These are phyloP conservation scores for Chlamydomonas reinhardtii DNA, from an alignment of 163 green algal genomes.

Conservation along the genomic window DNA sequence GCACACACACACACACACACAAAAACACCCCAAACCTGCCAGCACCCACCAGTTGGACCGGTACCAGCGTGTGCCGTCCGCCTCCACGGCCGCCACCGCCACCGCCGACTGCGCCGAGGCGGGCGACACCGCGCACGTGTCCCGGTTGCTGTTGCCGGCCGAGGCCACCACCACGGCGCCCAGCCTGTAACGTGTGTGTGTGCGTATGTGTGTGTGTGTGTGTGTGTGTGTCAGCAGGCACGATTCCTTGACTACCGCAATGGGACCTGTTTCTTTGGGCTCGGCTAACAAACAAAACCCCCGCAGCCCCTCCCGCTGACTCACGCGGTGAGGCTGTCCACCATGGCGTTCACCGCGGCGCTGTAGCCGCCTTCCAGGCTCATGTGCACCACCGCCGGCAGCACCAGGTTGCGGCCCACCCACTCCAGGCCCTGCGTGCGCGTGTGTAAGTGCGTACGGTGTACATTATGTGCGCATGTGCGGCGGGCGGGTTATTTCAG, in stretches of 20 bases:
- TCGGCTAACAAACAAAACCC: too few relatives aligned
- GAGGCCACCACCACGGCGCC: constrained; percentile 26
- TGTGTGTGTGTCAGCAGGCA: neutral
- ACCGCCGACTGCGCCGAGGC: constrained; percentile 53
- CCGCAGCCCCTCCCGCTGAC: too few relatives aligned
- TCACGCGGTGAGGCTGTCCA: constrained; percentile 50
- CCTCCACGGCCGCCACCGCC: constrained; percentile 53
- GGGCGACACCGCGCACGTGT: constrained; percentile 76
- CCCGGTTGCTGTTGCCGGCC: constrained; percentile 39
- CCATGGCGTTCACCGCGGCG: constrained; percentile 49
- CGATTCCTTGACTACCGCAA: too few relatives aligned
- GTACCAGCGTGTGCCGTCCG: constrained; percentile 49
- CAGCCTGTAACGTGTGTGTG: constrained; percentile 38
- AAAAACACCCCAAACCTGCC: too few relatives aligned
- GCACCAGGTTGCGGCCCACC: constrained; percentile 72
- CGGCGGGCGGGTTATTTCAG: too few relatives aligned
- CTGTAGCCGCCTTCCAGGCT: constrained; percentile 68
- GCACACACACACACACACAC: too few relatives aligned
- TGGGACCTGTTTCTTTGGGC: too few relatives aligned
- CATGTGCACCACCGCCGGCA: constrained; percentile 82
- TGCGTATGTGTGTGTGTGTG: neutral
- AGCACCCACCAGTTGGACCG: constrained; percentile 62
- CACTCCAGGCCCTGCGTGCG: constrained; percentile 74
- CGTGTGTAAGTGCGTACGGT: neutral
- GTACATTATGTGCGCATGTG: neutral